Conservation (phyloP, 768 basidiomycete genomes). For the Lactifluus echinatus region DNA sequence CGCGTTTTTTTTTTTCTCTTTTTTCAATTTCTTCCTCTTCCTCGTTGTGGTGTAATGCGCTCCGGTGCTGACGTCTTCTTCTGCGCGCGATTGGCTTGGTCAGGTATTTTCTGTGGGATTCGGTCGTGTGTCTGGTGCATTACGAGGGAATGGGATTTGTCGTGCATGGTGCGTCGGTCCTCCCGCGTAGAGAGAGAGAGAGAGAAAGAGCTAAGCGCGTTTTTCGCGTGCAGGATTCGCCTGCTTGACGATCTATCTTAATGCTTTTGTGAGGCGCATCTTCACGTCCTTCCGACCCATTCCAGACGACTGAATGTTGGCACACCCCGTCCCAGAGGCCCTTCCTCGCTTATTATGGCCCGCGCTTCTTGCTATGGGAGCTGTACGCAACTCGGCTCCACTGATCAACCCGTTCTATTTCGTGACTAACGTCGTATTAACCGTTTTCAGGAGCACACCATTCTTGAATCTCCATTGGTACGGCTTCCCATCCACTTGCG, state of each 20-base stretch:
- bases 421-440: conserved; percentile 5
- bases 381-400: conserved; percentile 33
- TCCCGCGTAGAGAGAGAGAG: background rate
- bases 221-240: conserved; percentile 36
- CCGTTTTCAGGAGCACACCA: conserved; percentile 56
- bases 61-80: no score
- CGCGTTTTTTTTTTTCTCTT: no score
- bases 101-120: conserved; percentile 83
- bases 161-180: conserved; percentile 47
- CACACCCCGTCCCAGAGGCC: conserved; percentile 33
- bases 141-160: conserved; percentile 69
- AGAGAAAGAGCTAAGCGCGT: background rate
- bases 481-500: conserved; percentile 19
- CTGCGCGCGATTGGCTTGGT: no score
- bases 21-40: no score
- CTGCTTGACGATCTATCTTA: conserved; percentile 56
- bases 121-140: conserved; percentile 58
- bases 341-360: conserved; percentile 71
- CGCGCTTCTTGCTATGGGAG: conserved; percentile 80
- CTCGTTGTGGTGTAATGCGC: no score
- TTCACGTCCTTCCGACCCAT: background rate
- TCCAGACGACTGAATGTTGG: background rate
- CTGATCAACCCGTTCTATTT: background rate
- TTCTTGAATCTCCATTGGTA: conserved; percentile 88
- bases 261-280: conserved; percentile 54